phyloP scores from a whole-genome alignment of 495 filamentous ascomycete species.

The Clavariopsis aquatica region DNA sequence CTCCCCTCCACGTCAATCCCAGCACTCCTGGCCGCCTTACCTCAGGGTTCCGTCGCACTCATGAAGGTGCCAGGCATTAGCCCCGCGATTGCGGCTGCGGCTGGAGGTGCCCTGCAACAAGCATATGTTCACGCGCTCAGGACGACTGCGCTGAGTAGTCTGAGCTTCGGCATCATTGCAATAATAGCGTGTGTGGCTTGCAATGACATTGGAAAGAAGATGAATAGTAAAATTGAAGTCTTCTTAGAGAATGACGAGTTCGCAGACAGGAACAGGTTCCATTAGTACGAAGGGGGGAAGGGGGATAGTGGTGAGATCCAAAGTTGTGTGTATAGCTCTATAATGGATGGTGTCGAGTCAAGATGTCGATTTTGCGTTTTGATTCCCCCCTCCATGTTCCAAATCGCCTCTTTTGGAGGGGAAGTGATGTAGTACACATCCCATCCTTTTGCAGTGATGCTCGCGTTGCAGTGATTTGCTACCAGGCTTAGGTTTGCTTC shows the following conservation, averaged over 20 bases:
- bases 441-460: too few species aligned
- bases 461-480: too few species aligned
- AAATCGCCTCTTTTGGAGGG: too few species aligned
- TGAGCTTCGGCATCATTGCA: conserved; percentile 39
- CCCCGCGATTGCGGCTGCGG: conserved; percentile 20
- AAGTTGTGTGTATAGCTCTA: too few species aligned
- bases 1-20: conserved; percentile 5
- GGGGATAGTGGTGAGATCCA: background rate
- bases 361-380: too few species aligned
- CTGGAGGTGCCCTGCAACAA: conserved; percentile 24
- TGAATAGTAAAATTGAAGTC: conserved; percentile 34
- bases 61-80: conserved; percentile 30
- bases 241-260: conserved; percentile 35
- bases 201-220: conserved; percentile 40
- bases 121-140: conserved; percentile 25
- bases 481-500: too few species aligned
- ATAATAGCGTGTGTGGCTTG: conserved; percentile 40
- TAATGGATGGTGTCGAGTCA: too few species aligned
- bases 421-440: too few species aligned
- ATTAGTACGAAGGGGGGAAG: conserved; percentile 4
- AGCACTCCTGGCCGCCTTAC: conserved; percentile 26
- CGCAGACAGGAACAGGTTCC: conserved; percentile 29
- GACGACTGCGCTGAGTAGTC: conserved; percentile 25
- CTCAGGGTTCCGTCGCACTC: conserved; percentile 21
- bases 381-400: too few species aligned